Evolutionary conservation across 2,329 filamentous ascomycete species (phyloP), one percentile per base, ranked within the genome.

Genomic region (Paecilomyces sp.): DNA sequence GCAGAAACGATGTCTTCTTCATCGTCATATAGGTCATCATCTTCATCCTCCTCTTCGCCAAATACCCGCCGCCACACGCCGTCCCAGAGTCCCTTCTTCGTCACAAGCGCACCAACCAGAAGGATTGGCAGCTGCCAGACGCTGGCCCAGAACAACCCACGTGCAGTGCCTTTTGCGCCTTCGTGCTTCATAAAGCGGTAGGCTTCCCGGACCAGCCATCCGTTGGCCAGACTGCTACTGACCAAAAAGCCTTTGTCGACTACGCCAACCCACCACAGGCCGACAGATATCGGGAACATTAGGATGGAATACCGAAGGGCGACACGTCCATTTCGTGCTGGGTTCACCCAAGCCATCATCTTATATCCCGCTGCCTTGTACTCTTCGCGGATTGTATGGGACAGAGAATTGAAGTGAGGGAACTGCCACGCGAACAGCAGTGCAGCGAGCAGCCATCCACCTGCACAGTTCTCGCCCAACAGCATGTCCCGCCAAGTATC

Each of bases 351-450:
- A 55, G 84, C 85, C 3, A 97, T 81, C 94, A 88, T 88, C 61
- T 81, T 78, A 69, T 88, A 87, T 0, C 85, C 85, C 0, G 85
- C 85, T 34, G 77, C 75, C 64, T 87, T 88, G 80, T 99, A 99
- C 73, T 99, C 94, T 8, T 95, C 88, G 22, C 91, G 83, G 62
- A 97, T 96, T 3, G 85, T 82, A 85, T 93, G 95, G 54, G 90
- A 92, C 24, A 99, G 82, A 0, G 92, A 89, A 83, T 97, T 97
- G 79, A 99, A 99, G 77, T 99, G 94, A 2, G 94, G 92, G 71
- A 99, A 97, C 72, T 99, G 93, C 94, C 94, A 99, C 12, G 92
- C 89, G 66, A 96, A 96, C 4, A 99, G 80, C 6, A 97, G 78
- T 0, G 83, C 86, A 0, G 91, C 93, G 13, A 97, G 80, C 0